Base-by-base conservation (phyloP, 1,284 basidiomycete genomes). In the Abortiporus biennis region DNA sequence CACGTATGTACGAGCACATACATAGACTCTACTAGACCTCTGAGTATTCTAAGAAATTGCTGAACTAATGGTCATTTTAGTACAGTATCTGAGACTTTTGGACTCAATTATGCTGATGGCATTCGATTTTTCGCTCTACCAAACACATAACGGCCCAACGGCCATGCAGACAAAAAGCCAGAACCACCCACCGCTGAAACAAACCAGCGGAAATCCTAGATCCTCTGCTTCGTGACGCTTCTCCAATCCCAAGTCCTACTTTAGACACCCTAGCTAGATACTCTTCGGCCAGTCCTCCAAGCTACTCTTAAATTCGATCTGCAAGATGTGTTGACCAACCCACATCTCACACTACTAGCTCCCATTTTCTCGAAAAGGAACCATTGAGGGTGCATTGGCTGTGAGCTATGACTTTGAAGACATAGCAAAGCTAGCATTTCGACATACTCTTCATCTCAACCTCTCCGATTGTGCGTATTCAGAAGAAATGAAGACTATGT, bases 321-420 rank as follows among this genome's bases (percentile, higher is more conserved):
- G 27, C 9, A 29, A 8, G 8, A 9, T 29, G 27, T 29, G n/a
- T 9, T 29, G 27, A 8, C 9, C 8, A 29, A 29, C 8, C 27
- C n/a, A n/a, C n/a, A n/a, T n/a, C n/a, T n/a, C 27, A 29, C 8
- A n/a, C 27, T 8, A 9, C 27, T n/a, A 29, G 8, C n/a, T 9
- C 27, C 9, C 9, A 29, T 9, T 29, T 29, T 29, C 27, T 29
- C 27, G n/a, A 29, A n/a, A 9, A 8, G 27, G 64, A 76, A 33
- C 74, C 78, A 0, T 59, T 82, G 5, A 69, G 72, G 12, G 60
- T 82, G 65, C 71, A 2, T 58, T 76, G 5, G 70, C 77, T 3
- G 72, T 71, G 46, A 68, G 78, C 2, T 78, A 71, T 51, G 72
- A 66, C 1, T 80, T 78, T 76, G 58, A 64, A 6, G 61, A 67